Percentiles rank a stretch among this genome's conserved stretches.
phyloP scores from a whole-genome alignment of 1,284 basidiomycete genomes.

The Mycosarcoma maydis region DNA sequence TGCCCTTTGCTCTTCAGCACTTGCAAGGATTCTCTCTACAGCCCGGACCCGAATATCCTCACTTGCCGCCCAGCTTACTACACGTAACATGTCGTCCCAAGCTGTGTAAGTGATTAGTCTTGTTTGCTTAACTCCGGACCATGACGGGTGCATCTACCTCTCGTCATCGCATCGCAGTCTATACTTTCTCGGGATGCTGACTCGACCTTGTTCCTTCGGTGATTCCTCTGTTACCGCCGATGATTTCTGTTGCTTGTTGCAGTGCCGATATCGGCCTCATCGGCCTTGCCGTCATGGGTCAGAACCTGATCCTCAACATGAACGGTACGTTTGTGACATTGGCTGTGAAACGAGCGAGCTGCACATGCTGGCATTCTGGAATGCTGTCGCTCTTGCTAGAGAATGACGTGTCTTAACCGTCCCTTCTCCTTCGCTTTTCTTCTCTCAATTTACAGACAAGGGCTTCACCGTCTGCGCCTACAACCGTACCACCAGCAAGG shows the following conservation, averaged over 20 bases:
- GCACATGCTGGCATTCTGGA: background rate
- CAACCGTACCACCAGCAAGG: slow-evolving; percentile 97
- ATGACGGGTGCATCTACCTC: background rate
- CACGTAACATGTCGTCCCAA: slow-evolving; percentile 51
- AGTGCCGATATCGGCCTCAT: slow-evolving; percentile 67
- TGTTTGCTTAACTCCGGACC: background rate
- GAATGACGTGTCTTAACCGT: background rate
- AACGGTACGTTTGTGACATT: slow-evolving; percentile 56
- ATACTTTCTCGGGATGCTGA: no score
- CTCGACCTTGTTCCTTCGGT: slow-evolving; percentile 3
- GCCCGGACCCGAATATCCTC: slow-evolving; percentile 37
- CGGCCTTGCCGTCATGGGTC: slow-evolving; percentile 67
- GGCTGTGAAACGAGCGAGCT: background rate
- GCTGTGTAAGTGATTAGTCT: slow-evolving; percentile 44
- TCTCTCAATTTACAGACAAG: slow-evolving; percentile 75
- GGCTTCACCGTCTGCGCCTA: slow-evolving; percentile 96
- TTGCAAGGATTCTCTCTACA: slow-evolving; percentile 44
- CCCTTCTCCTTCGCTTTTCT: background rate
- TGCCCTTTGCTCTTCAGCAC: slow-evolving; percentile 24
- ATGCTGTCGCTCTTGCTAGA: background rate
- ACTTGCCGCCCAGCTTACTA: slow-evolving; percentile 34
- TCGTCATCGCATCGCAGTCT: background rate
- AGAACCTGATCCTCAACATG: slow-evolving; percentile 67
- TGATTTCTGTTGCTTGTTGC: background rate
- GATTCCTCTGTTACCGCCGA: no score